phyloP scores from a whole-genome alignment of 768 basidiomycete species.

The Russula sp. region DNA sequence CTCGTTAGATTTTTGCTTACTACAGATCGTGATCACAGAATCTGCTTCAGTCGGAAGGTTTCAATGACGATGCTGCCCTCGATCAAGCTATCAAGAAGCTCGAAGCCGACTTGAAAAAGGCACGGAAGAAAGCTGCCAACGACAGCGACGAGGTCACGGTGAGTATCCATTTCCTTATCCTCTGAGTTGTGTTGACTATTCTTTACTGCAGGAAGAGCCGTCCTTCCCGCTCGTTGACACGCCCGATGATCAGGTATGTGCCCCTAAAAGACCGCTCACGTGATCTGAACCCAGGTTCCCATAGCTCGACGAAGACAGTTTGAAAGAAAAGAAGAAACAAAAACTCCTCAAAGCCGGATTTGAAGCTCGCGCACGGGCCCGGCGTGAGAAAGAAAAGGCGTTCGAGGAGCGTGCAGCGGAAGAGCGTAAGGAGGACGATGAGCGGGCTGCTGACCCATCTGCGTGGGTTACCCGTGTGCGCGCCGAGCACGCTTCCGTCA shows the following conservation, averaged over 20 bases:
- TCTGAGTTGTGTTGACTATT: not conserved
- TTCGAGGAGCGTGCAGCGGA: conserved; percentile 62
- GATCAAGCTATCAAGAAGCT: conserved; percentile 85
- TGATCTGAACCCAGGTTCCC: not conserved
- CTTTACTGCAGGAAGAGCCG: conserved; percentile 57
- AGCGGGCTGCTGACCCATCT: conserved; percentile 63
- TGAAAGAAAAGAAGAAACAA: conserved; percentile 95
- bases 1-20: conserved; percentile 10
- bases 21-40: conserved; percentile 41
- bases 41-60: conserved; percentile 63
- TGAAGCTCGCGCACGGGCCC: conserved; percentile 80
- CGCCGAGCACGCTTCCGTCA: conserved; percentile 78
- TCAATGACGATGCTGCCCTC: conserved; percentile 73
- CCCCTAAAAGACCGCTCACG: not conserved
- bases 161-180: conserved; percentile 10
- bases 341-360: conserved; percentile 89
- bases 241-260: conserved; percentile 75
- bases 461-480: conserved; percentile 76
- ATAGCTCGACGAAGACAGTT: conserved; percentile 81
- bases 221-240: conserved; percentile 89
- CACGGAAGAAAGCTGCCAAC: conserved; percentile 71
- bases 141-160: conserved; percentile 64
- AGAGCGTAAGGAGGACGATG: conserved; percentile 67
- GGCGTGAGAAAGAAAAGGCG: conserved; percentile 86
- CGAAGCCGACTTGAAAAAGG: conserved; percentile 70